Conservation (phyloP, 2,329 filamentous ascomycete species). For the Fusarium sp. region DNA sequence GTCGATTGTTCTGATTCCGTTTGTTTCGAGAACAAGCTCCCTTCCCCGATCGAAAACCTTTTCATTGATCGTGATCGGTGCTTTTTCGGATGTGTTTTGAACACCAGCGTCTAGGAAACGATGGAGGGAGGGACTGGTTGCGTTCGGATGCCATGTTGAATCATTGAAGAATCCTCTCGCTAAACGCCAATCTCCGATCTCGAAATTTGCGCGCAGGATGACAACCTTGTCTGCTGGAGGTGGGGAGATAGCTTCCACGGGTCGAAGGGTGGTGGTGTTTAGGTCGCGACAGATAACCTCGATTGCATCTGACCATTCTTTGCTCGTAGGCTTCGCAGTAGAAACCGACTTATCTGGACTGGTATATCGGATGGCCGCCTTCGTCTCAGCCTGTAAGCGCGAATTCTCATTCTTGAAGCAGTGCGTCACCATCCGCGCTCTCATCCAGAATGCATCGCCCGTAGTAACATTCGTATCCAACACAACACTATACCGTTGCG, state of each 20-base stretch:
- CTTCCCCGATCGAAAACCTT: slow-evolving; percentile 43
- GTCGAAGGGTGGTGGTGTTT: slow-evolving; percentile 59
- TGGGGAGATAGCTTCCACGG: slow-evolving; percentile 51
- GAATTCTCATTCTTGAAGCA: slow-evolving; percentile 52
- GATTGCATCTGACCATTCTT: slow-evolving; percentile 61
- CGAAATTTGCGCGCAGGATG: slow-evolving; percentile 63
- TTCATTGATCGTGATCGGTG: slow-evolving; percentile 41
- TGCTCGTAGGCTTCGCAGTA: slow-evolving; percentile 50
- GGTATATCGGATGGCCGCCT: slow-evolving; percentile 49
- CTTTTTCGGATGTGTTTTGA: too few relatives aligned
- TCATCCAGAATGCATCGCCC: slow-evolving; percentile 69
- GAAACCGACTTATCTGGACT: neutral
- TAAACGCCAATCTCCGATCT: slow-evolving; percentile 65
- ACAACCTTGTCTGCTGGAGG: slow-evolving; percentile 56
- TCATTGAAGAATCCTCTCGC: slow-evolving; percentile 66
- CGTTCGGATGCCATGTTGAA: slow-evolving; percentile 59
- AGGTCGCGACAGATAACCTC: slow-evolving; percentile 64
- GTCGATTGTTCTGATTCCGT: slow-evolving; percentile 64
- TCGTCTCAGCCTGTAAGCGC: slow-evolving; percentile 47
- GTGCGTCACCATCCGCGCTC: slow-evolving; percentile 61
- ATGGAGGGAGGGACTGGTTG: slow-evolving; percentile 51
- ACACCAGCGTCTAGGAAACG: slow-evolving; percentile 46
- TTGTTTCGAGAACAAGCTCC: slow-evolving; percentile 61
- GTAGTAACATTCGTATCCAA: slow-evolving; percentile 68
- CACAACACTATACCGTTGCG: slow-evolving; percentile 76